These are phyloP conservation scores for Aspergillus unguis DNA, from an alignment of 2,329 filamentous ascomycete genomes.

Conservation along the genomic window DNA sequence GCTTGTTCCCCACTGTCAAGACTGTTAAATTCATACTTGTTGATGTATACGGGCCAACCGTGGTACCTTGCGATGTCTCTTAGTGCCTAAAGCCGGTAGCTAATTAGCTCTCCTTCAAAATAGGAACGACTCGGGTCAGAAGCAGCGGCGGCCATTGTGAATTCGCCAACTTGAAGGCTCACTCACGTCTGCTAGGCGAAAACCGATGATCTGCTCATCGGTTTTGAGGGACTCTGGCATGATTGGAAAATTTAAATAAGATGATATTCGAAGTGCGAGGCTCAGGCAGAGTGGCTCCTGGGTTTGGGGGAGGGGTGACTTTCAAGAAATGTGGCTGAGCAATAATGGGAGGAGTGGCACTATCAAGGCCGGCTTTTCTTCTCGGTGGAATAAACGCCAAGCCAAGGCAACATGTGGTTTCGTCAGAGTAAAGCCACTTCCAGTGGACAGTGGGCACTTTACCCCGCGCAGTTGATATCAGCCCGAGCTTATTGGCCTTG, in stretches of 20 bases:
- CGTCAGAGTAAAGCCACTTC: no score
- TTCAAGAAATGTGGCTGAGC: no score
- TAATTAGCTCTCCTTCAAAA: background rate
- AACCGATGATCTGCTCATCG: background rate
- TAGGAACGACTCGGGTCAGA: background rate
- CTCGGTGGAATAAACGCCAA: no score
- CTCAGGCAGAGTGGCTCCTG: background rate
- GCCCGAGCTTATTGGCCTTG: no score
- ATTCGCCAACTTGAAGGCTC: no score
- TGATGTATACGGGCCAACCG: background rate
- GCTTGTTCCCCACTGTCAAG: slow-evolving; percentile 52
- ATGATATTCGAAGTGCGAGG: background rate
- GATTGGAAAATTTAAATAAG: background rate
- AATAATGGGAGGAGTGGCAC: no score
- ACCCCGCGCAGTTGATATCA: no score
- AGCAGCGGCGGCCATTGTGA: background rate
- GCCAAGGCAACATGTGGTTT: no score
- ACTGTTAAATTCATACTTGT: background rate
- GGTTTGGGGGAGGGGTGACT: no score
- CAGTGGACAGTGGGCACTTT: no score
- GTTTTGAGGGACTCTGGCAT: background rate
- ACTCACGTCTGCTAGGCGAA: slow-evolving; percentile 1
- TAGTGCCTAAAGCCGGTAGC: background rate
- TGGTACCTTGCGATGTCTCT: slow-evolving; percentile 11
- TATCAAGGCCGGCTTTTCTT: no score